Percentiles rank a stretch among this genome's conserved stretches.
These are phyloP conservation scores for Dysphania ambrosioides DNA, from an alignment of 148 eudicot species.

Conservation along the genomic window DNA sequence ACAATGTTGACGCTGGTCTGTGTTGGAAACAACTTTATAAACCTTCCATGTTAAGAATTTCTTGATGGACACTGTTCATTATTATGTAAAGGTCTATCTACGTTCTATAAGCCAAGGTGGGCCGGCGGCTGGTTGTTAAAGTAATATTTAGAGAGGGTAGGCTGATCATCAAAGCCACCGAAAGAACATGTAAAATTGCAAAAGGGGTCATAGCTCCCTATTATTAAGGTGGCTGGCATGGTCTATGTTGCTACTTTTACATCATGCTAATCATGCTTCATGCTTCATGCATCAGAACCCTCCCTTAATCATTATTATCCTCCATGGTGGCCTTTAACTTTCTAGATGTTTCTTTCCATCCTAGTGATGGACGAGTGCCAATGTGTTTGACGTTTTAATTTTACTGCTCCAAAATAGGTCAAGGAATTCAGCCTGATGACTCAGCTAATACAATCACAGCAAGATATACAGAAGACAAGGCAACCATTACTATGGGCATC, in stretches of 20 bases:
- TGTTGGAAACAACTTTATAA: background rate
- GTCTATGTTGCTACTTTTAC: slow-evolving; percentile 15
- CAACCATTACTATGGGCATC: slow-evolving; percentile 28
- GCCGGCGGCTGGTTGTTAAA: background rate
- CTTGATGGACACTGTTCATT: background rate
- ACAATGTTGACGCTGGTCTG: background rate
- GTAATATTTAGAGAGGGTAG: background rate
- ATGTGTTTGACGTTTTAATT: slow-evolving; percentile 5
- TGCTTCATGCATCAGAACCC: slow-evolving; percentile 15
- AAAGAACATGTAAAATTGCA: slow-evolving; percentile 17
- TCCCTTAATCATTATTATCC: slow-evolving; percentile 10
- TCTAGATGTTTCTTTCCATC: background rate
- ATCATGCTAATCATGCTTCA: slow-evolving; percentile 15
- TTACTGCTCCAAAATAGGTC: slow-evolving; percentile 34
- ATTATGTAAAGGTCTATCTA: background rate
- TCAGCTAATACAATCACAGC: slow-evolving; percentile 57
- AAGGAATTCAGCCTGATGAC: slow-evolving; percentile 65
- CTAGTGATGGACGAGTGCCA: background rate
- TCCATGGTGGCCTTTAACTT: background rate
- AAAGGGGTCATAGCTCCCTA: slow-evolving; percentile 6
- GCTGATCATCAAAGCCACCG: slow-evolving; percentile 15
- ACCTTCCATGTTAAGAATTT: background rate
- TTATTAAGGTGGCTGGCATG: slow-evolving; percentile 3
- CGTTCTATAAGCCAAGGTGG: background rate
- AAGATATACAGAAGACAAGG: slow-evolving; percentile 38